Base-by-base conservation (phyloP, 306 rosid genomes). In the Aeschynomene evenia region DNA sequence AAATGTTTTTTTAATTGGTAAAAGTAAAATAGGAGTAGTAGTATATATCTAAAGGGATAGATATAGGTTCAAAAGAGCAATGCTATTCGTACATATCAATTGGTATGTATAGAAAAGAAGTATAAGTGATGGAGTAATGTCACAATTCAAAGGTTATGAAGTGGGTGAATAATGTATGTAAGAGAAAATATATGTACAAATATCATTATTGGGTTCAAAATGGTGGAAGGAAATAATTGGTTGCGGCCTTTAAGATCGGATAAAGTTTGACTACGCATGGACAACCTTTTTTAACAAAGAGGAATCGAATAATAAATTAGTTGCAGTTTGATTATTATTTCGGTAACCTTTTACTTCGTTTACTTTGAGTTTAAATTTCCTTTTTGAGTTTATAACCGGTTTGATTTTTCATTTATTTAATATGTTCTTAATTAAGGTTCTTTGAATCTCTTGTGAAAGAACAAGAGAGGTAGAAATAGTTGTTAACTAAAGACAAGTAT, bases 261-360 rank as follows among this genome's bases (percentile, higher is more conserved):
- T 50, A 78, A 68, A 59, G 66, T 66, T 63, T 70, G 64, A 70
- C 59, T 26, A 52, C 4, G 57, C 68, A 76, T 55, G 70, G 33
- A 22, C 61, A 68, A 60, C 72, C n/a, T n/a, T 63, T 79, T 56
- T 62, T 46, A 50, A 26, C n/a, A 15, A n/a, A 3, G 51, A 15
- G n/a, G 31, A 28, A 26, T 26, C 29, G 4, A 26, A 57, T 56
- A 71, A 56, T 70, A 16, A 6, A 71, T 15, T 70, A 64, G 80
- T 80, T 71, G 71, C 81, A 79, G 81, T 76, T 68, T 59, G 58
- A 66, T 71, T 60, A 70, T 55, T 77, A 21, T 71, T 80, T 80
- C 18, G 43, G 29, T 66, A n/a, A 50, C 63, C 81, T 76, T 76
- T 76, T 70, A 72, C 46, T 67, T 42, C 18, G 37, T 43, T 71